Evolutionary conservation across 768 basidiomycete species (phyloP), one percentile per base, ranked within the genome.

Genomic region (Phylloporus sp.): DNA sequence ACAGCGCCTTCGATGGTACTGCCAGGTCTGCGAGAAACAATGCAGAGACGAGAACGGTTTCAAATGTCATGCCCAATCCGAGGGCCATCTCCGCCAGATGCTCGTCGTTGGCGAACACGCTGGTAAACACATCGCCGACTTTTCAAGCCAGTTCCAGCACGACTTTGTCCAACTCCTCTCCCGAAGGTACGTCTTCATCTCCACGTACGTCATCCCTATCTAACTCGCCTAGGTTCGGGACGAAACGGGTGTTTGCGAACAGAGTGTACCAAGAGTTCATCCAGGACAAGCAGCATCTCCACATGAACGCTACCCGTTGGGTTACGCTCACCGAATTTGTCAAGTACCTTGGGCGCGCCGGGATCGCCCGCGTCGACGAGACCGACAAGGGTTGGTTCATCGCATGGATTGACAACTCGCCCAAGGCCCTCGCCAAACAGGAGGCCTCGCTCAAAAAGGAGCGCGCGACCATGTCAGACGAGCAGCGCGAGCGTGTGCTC

Each of bases 251-350:
- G 29, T 81, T 85, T 57, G 92, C 92, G 24, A 99, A 99, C 65
- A 85, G 82, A 42, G 95, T 98, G 13, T 99, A 99, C 61, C 95
- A 99, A 70, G 97, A 98, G 68, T 95, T 91, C 71, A 99, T 99
- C 58, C 79, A 88, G 50, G 95, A 97, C 73, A 95, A 94, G 72
- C 66, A 74, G 40, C 97, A 98, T 70, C 75, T 97, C 27, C 97
- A 99, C 74, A 99, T 99, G 97, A 99, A 99, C 71, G 73, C 95
- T 6, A 98, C 97, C 13, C 85, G 91, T 44, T 99, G 95, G 94
- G 91, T 97, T 26, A 97, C 97, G 12, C 79, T 98, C 62, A 91
- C 91, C n/a, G 95, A 95, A 68, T 99, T 98, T 59, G 77, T 81
- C 59, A 94, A 95, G 70, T 82, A 93, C 60, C 77, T 99, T 27